phyloP scores from a whole-genome alignment of 2,329 filamentous ascomycete genomes.

The Penicillium sp. region DNA sequence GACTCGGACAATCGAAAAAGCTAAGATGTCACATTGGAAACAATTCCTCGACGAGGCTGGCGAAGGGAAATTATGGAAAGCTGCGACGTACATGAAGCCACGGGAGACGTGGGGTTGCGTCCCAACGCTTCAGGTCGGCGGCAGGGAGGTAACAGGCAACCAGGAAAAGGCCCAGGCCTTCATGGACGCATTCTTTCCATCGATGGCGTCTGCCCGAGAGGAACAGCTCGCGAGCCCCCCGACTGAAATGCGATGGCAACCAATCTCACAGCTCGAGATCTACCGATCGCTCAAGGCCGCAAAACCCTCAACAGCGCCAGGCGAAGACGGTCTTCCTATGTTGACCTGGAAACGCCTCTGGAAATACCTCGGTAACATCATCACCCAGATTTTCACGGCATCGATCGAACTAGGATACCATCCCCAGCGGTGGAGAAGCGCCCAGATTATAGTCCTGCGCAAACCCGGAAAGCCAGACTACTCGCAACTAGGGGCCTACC shows the following conservation, averaged over 20 bases:
- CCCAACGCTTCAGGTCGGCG: slow-evolving; percentile 5
- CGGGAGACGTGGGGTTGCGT: slow-evolving; percentile 13
- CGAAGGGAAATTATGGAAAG: slow-evolving; percentile 18
- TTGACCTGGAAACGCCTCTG: slow-evolving; percentile 14
- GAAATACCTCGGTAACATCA: background rate
- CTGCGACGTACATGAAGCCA: slow-evolving; percentile 13
- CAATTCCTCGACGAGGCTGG: slow-evolving; percentile 18
- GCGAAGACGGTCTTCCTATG: slow-evolving; percentile 19
- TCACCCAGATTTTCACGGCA: slow-evolving; percentile 2
- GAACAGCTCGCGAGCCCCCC: background rate
- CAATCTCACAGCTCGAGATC: slow-evolving; percentile 9
- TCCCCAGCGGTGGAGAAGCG: slow-evolving; percentile 16
- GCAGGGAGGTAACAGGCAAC: slow-evolving; percentile 1
- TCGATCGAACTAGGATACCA: slow-evolving; percentile 14
- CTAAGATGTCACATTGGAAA: slow-evolving; percentile 21
- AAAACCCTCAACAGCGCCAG: slow-evolving; percentile 17
- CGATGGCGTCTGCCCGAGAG: no score
- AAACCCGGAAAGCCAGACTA: slow-evolving; percentile 30
- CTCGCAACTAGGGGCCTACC: slow-evolving; percentile 20
- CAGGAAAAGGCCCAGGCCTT: slow-evolving; percentile 9
- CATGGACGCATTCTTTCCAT: slow-evolving; percentile 12
- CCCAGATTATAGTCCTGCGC: slow-evolving; percentile 24
- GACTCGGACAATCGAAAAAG: slow-evolving; percentile 23
- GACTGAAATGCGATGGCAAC: slow-evolving; percentile 5
- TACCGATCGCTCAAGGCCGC: slow-evolving; percentile 6